Evolutionary conservation across 305 asterid species (phyloP).

Genomic region (Fraxinus greggii): DNA sequence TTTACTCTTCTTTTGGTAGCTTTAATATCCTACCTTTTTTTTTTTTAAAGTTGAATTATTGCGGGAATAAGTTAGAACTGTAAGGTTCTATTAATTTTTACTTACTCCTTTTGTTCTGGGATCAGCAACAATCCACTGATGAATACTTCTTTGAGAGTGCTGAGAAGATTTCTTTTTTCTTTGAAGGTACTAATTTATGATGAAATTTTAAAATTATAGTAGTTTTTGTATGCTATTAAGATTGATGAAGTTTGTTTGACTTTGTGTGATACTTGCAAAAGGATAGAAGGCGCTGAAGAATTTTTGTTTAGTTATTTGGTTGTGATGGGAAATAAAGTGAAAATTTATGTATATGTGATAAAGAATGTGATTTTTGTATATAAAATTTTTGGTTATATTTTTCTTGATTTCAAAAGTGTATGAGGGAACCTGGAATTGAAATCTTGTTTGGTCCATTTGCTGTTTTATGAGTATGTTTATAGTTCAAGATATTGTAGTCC

Average conservation of each 20-base stretch:
- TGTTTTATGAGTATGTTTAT: neutral
- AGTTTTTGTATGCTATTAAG: conserved; percentile 5
- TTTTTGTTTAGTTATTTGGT: neutral
- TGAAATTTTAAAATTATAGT: neutral
- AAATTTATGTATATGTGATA: neutral
- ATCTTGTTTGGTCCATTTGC: neutral
- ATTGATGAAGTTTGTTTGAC: neutral
- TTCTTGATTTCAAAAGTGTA: neutral
- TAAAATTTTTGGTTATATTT: neutral
- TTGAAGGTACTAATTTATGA: conserved; percentile 66
- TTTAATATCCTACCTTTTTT: too few species aligned
- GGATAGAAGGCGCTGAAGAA: neutral
- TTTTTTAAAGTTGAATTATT: neutral
- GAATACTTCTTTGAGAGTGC: conserved; percentile 88
- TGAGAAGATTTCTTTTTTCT: conserved; percentile 92
- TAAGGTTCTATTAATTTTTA: conserved; percentile 1
- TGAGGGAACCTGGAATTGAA: neutral
- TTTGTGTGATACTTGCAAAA: neutral
- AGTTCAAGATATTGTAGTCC: neutral
- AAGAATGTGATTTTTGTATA: neutral
- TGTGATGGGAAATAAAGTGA: neutral
- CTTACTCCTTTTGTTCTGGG: conserved; percentile 17
- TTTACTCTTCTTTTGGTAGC: neutral
- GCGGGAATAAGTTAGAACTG: neutral
- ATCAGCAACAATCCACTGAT: conserved; percentile 63